These are phyloP conservation scores for Naganishia vishniacii DNA, from an alignment of 768 basidiomycete genomes.

Conservation along the genomic window DNA sequence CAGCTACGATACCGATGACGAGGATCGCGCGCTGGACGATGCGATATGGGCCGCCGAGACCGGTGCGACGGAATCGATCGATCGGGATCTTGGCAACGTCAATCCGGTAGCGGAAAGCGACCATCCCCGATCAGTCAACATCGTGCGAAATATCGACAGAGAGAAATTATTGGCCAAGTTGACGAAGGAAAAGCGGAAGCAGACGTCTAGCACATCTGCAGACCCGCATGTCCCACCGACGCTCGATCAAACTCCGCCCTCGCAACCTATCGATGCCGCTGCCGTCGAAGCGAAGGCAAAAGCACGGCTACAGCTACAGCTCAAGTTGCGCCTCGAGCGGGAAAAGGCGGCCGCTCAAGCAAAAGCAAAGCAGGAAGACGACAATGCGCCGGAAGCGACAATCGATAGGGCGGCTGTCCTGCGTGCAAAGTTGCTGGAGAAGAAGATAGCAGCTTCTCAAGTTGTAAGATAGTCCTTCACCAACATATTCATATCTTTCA, in stretches of 20 bases:
- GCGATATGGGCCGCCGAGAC: conserved; percentile 19
- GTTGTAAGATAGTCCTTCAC: not conserved
- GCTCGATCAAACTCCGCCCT: not conserved
- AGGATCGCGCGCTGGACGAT: conserved; percentile 15
- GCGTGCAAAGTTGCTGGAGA: conserved; percentile 20
- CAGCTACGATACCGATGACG: conserved; percentile 14
- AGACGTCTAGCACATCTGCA: not conserved
- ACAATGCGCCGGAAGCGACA: not conserved
- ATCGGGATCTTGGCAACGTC: no score
- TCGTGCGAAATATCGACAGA: not conserved
- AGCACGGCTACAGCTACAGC: conserved; percentile 16
- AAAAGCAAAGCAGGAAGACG: not conserved
- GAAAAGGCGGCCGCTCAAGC: conserved; percentile 20
- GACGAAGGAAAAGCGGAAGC: conserved; percentile 21
- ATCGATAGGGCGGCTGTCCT: conserved; percentile 19
- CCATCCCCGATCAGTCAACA: not conserved
- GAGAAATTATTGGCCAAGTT: conserved; percentile 26
- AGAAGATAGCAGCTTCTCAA: conserved; percentile 6
- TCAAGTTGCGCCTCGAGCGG: conserved; percentile 15
- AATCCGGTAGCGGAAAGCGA: not conserved
- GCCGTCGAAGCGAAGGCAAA: conserved; percentile 12
- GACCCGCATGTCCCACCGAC: not conserved
- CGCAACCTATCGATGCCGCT: not conserved
- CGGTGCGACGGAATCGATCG: no score
- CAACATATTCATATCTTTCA: no score